These are phyloP conservation scores for Monotropa hypopitys DNA, from an alignment of 179 eudicot genomes.

Conservation along the genomic window DNA sequence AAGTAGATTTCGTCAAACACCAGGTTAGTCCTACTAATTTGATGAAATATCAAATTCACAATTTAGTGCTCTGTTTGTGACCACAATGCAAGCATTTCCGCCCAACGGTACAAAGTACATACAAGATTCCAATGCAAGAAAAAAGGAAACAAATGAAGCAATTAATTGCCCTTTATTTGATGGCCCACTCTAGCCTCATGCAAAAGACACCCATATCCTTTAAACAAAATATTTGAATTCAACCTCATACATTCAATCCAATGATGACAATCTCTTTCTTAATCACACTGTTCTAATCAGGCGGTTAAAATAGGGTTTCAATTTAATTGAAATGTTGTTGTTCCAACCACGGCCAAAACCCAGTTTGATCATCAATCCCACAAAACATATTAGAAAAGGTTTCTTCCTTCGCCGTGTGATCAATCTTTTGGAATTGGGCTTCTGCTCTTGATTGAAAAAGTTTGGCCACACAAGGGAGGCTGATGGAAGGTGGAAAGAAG, in stretches of 20 bases:
- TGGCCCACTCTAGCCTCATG: neutral
- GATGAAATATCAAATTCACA: constrained; percentile 7
- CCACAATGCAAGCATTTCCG: neutral
- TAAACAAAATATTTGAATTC: neutral
- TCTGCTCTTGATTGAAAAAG: constrained; percentile 33
- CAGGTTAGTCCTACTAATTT: neutral
- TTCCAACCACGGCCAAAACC: constrained; percentile 91
- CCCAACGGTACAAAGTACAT: neutral
- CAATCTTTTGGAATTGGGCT: constrained; percentile 14
- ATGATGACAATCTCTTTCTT: neutral
- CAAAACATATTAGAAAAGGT: constrained; percentile 62
- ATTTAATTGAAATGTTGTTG: constrained; percentile 61
- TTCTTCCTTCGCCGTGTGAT: constrained; percentile 60
- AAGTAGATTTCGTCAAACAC: constrained; percentile 5
- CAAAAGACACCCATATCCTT: neutral
- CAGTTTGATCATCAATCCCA: constrained; percentile 71
- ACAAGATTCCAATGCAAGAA: constrained; percentile 6
- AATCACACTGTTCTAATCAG: neutral
- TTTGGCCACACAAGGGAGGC: constrained; percentile 36
- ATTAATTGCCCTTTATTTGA: neutral
- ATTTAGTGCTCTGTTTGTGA: neutral
- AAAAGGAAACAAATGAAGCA: neutral
- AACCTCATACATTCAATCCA: neutral
- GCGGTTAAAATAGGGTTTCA: neutral
- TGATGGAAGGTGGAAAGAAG: constrained; percentile 40